These are phyloP conservation scores for Esteya vermicola DNA, from an alignment of 2,329 filamentous ascomycete species.

Conservation along the genomic window DNA sequence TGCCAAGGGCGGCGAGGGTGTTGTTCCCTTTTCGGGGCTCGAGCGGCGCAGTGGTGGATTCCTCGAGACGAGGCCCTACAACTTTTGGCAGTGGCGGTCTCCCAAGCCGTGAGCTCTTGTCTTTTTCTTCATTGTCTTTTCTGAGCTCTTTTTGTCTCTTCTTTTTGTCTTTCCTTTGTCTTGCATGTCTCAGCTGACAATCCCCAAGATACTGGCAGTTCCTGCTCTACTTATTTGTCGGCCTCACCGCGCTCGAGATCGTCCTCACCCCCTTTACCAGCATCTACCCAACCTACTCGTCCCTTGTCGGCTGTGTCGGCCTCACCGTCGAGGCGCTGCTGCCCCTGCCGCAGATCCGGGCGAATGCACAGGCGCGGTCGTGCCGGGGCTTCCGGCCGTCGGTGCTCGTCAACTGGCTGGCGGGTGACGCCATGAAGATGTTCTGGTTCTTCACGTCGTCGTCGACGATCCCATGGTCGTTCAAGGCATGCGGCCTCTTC, in stretches of 20 bases:
- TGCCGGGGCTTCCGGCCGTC: conserved; percentile 67
- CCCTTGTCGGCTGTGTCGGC: conserved; percentile 57
- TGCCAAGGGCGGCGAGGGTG: conserved; percentile 44
- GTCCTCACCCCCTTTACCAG: conserved; percentile 42
- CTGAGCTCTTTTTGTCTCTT: no score
- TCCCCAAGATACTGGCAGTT: conserved; percentile 70
- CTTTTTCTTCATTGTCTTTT: no score
- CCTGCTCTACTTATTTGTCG: conserved; percentile 50
- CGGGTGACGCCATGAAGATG: conserved; percentile 77
- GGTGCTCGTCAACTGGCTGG: conserved; percentile 63
- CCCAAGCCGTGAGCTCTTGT: conserved; percentile 41
- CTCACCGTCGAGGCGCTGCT: conserved; percentile 69
- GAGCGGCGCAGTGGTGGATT: conserved; percentile 19
- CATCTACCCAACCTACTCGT: conserved; percentile 52
- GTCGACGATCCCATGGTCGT: conserved; percentile 58
- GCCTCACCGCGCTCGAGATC: conserved; percentile 50
- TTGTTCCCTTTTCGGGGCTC: conserved; percentile 46
- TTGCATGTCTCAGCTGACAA: no score
- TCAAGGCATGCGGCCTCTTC: conserved; percentile 72
- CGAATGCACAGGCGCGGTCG: conserved; percentile 53
- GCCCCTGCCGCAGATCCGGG: conserved; percentile 62
- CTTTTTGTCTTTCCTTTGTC: not conserved
- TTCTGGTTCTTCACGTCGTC: conserved; percentile 68
- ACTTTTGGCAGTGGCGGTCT: conserved; percentile 73
- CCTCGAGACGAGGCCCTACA: conserved; percentile 44